phyloP scores from a whole-genome alignment of 306 rosid species.

The Vigna trinervia region DNA sequence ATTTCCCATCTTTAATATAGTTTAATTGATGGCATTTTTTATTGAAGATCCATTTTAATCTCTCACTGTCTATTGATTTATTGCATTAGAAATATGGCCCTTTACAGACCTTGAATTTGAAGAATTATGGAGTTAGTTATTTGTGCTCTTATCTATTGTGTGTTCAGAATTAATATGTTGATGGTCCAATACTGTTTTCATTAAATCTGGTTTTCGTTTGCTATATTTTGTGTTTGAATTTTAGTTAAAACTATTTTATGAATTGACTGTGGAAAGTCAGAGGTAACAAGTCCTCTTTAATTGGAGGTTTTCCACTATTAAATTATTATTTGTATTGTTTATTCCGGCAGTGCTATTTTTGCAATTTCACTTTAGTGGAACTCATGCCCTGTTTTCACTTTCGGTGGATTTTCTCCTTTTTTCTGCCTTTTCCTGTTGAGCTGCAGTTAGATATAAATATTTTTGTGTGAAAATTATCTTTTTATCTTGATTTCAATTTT shows the following conservation, averaged over 20 bases:
- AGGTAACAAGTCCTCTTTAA: conserved; percentile 13
- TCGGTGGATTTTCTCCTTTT: conserved; percentile 18
- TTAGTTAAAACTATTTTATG: conserved; percentile 11
- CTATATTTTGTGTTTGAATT: conserved; percentile 23
- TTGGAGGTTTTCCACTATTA: conserved; percentile 7
- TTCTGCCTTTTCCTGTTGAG: conserved; percentile 12
- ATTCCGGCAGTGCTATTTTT: conserved; percentile 16
- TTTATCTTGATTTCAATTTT: conserved; percentile 13
- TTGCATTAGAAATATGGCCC: conserved; percentile 7
- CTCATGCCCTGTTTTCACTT: conserved; percentile 2
- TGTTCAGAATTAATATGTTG: conserved; percentile 13
- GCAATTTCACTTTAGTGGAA: conserved; percentile 14
- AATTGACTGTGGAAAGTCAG: conserved; percentile 17
- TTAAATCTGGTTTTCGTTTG: neutral
- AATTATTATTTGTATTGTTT: conserved; percentile 11
- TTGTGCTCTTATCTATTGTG: conserved; percentile 22
- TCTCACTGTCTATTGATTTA: conserved; percentile 8
- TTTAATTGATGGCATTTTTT: neutral
- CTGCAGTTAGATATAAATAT: neutral
- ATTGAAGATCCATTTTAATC: conserved; percentile 13
- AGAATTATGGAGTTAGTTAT: conserved; percentile 5
- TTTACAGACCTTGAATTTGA: conserved; percentile 2
- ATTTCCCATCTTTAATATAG: conserved; percentile 25
- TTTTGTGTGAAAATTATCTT: neutral
- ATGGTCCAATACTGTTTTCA: conserved; percentile 14